Evolutionary conservation across 2,329 filamentous ascomycete species (phyloP), one percentile per base, ranked within the genome.

Genomic region (Escovopsis sp.): DNA sequence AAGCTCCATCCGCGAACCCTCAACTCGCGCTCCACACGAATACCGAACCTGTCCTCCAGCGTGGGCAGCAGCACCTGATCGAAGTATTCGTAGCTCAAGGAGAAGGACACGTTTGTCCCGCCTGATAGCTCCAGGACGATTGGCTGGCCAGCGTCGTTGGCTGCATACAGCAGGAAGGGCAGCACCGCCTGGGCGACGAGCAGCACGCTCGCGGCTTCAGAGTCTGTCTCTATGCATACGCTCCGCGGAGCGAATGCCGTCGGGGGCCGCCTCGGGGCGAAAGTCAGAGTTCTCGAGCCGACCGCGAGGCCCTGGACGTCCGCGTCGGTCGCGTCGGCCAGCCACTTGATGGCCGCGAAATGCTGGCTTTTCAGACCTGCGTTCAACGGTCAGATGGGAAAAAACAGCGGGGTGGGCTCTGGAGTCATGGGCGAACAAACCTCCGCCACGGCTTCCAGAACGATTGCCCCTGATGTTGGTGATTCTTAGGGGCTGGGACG

Each of bases 291-390:
- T 35, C 60, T 59, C 45, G 67, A 73, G 14, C 74, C 74, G 13
- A 76, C 62, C 1, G 51, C 48, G 20, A 76, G 62, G 6, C 73
- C 72, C 1, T 63, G 54, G 0, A 71, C 66, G 7, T 69, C 56
- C 5, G 74, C 74, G 2, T 58, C 56, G 1, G 72, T 76, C 3
- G 63, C 67, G 6, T 65, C 56, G 5, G 70, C 70, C 1, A 79
- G 66, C 57, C 64, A 76, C 44, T 64, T 55, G 8, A 80, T 67
- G 2, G 71, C 64, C 0, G 74, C 61, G 25, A 76, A 67, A 48
- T 80, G 76, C 49, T 81, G 76, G 1, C 66, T 65, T 51, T 76
- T 78, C 29, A 80, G 63, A 24, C 76, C 75, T 74, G 45, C 15
- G 32, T 30, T 24, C 12, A 10, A 4, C 20, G 32, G 4, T 14